Conservation (phyloP, 2,329 filamentous ascomycete species). For the Incumbomyces lentus region DNA sequence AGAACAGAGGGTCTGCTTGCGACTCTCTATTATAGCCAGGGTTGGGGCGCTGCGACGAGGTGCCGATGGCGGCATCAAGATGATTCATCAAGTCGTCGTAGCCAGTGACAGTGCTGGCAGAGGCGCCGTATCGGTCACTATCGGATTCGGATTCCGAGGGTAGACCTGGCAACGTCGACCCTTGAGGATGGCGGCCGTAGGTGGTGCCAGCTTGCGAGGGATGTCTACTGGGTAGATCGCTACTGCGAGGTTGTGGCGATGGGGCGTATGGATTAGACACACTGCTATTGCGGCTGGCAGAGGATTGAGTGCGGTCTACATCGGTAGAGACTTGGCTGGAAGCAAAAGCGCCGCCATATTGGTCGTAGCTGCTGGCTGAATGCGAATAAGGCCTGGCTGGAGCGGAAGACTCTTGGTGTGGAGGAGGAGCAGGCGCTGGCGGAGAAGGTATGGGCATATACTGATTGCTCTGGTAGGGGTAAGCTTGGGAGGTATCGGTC, state of each 20-base stretch:
- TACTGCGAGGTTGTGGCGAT: constrained; percentile 30
- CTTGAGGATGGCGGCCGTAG: constrained; percentile 46
- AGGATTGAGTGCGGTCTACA: constrained; percentile 17
- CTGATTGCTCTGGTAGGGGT: constrained; percentile 2
- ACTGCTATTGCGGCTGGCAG: constrained; percentile 21
- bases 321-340: constrained; percentile 15
- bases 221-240: constrained; percentile 43
- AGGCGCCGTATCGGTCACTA: constrained; percentile 17
- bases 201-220: constrained; percentile 38
- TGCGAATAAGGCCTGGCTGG: constrained; percentile 25
- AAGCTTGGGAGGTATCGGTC: not conserved
- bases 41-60: constrained; percentile 7
- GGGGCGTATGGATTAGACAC: constrained; percentile 23
- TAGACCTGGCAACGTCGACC: constrained; percentile 49
- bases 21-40: constrained; percentile 11
- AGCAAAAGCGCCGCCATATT: constrained; percentile 11
- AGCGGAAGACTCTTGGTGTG: constrained; percentile 30
- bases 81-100: constrained; percentile 50
- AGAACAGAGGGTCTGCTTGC: constrained; percentile 6
- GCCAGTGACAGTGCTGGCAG: constrained; percentile 16
- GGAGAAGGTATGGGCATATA: constrained; percentile 14
- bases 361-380: constrained; percentile 18
- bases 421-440: constrained; percentile 31
- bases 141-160: constrained; percentile 37
- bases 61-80: constrained; percentile 41